These are phyloP conservation scores for Chalaropsis thielavioides DNA, from an alignment of 2,329 filamentous ascomycete genomes.

Conservation along the genomic window DNA sequence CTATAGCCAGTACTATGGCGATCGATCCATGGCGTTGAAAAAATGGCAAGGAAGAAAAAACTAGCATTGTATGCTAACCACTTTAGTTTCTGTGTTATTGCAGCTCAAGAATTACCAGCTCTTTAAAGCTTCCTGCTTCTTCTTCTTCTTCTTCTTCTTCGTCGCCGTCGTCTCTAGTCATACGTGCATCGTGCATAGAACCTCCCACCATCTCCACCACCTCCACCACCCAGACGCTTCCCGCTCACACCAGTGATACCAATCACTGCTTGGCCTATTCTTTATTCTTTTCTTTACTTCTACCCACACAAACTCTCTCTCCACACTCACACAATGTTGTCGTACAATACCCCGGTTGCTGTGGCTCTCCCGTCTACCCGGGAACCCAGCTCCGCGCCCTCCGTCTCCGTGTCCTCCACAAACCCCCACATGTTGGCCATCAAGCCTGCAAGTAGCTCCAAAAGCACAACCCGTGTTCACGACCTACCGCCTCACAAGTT, in stretches of 20 bases:
- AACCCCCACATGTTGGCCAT: constrained; percentile 6
- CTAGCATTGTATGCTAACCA: neutral
- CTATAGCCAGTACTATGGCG: neutral
- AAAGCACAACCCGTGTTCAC: constrained; percentile 8
- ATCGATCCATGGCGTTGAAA: neutral
- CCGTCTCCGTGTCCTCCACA: constrained; percentile 18
- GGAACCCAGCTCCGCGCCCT: constrained; percentile 19
- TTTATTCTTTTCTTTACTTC: neutral
- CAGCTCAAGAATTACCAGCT: too few relatives aligned
- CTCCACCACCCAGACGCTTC: neutral
- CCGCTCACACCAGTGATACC: neutral
- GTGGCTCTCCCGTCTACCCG: constrained; percentile 21
- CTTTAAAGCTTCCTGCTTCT: neutral
- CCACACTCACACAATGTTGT: constrained; percentile 30
- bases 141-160: neutral
- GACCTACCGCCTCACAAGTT: constrained; percentile 23
- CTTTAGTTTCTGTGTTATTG: neutral
- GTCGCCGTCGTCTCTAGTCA: too few relatives aligned
- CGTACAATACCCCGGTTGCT: constrained; percentile 34
- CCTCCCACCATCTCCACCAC: neutral
- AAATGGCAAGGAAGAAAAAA: neutral
- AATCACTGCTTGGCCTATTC: neutral
- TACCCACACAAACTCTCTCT: neutral
- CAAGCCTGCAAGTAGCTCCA: constrained; percentile 12
- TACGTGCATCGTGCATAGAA: too few relatives aligned